These are phyloP conservation scores for Trichoderma afroharzianum DNA, from an alignment of 2,329 filamentous ascomycete genomes.

Conservation along the genomic window DNA sequence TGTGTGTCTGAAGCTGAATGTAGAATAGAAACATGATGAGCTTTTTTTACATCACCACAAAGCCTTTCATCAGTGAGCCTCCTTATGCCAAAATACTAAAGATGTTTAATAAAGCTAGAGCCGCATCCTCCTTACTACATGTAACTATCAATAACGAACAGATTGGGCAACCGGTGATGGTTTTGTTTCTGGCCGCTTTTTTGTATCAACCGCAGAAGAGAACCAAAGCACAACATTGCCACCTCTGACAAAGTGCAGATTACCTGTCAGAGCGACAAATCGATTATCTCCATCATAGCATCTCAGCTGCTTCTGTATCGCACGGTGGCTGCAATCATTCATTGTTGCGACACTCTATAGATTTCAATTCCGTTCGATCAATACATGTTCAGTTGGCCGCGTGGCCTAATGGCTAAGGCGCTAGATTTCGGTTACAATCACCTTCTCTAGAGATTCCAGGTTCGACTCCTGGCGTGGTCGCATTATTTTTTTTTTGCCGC, in stretches of 20 bases:
- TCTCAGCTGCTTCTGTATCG: background rate
- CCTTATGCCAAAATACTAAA: too few relatives aligned
- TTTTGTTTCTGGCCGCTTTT: background rate
- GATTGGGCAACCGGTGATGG: background rate
- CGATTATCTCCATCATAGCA: background rate
- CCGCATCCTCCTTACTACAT: background rate
- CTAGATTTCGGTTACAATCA: slow-evolving; percentile 31
- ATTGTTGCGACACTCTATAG: background rate
- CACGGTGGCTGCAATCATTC: background rate
- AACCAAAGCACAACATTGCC: background rate
- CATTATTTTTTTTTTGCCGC: slow-evolving; percentile 3
- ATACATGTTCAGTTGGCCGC: slow-evolving; percentile 25
- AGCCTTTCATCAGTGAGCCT: background rate
- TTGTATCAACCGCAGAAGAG: too few relatives aligned
- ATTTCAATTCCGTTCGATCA: fast-evolving
- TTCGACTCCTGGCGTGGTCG: slow-evolving; percentile 37
- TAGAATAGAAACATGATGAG: background rate
- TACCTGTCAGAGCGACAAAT: too few relatives aligned
- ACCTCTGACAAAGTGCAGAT: background rate
- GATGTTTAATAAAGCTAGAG: background rate
- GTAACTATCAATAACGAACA: background rate
- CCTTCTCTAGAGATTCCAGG: slow-evolving; percentile 35
- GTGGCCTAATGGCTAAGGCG: slow-evolving; percentile 37
- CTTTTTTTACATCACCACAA: background rate
- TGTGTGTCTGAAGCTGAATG: background rate